These are phyloP conservation scores for Phytophthora constricta DNA, from an alignment of 352 stramenopile genomes.

Conservation along the genomic window DNA sequence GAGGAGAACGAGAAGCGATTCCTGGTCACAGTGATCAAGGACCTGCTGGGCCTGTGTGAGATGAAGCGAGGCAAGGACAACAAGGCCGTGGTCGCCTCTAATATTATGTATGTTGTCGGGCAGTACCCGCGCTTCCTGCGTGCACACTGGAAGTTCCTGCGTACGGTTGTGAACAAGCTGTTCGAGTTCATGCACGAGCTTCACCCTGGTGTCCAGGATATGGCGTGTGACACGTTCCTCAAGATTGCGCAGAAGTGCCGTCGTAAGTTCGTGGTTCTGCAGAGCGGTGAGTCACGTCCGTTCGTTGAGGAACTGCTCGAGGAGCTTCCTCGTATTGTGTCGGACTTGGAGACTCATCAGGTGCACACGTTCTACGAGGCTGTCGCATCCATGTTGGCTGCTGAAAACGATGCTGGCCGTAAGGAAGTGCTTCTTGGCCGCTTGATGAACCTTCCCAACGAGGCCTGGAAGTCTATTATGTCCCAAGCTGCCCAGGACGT, in stretches of 20 bases:
- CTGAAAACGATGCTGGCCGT: slow-evolving; percentile 78
- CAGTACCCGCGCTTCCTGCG: slow-evolving; percentile 99
- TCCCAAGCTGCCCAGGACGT: slow-evolving; percentile 75
- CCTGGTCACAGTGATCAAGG: slow-evolving; percentile 99
- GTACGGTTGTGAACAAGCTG: slow-evolving; percentile 99
- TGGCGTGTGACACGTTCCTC: slow-evolving; percentile 99
- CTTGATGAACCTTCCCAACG: slow-evolving; percentile 97
- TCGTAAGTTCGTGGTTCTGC: slow-evolving; percentile 97
- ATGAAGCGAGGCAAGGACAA: slow-evolving; percentile 99
- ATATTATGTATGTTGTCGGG: slow-evolving; percentile 99
- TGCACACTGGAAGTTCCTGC: slow-evolving; percentile 99
- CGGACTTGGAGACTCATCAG: slow-evolving; percentile 98
- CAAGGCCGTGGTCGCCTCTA: slow-evolving; percentile 99
- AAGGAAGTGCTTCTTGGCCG: slow-evolving; percentile 92
- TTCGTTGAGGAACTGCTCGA: slow-evolving; percentile 98
- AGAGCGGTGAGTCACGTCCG: slow-evolving; percentile 92
- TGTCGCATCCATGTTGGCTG: slow-evolving; percentile 90
- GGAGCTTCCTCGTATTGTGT: slow-evolving; percentile 95
- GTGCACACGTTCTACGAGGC: slow-evolving; percentile 99
- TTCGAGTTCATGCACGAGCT: slow-evolving; percentile 99
- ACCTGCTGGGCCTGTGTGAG: slow-evolving; percentile 97
- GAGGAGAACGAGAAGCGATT: slow-evolving; percentile 99
- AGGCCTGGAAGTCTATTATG: slow-evolving; percentile 91
- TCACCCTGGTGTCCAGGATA: slow-evolving; percentile 99
- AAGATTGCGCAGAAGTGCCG: slow-evolving; percentile 99